These are phyloP conservation scores for Dendrocalamus sinicus DNA, from an alignment of 176 grass and related monocot species.

Conservation along the genomic window DNA sequence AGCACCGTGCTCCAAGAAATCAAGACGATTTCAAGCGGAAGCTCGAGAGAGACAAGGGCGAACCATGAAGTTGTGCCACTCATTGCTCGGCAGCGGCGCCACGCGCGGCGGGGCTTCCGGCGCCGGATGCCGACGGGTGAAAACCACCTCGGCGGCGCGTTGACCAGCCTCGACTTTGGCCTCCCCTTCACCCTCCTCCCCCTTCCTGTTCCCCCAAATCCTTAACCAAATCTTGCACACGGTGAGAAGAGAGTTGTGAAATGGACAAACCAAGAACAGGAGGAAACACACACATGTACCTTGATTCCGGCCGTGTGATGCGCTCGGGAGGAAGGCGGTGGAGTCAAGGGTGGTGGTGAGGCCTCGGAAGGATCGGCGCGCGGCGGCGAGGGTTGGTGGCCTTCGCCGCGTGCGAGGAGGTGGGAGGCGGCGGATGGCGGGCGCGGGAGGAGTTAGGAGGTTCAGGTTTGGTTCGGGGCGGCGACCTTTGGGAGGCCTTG, in stretches of 20 bases:
- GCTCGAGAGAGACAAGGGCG: background rate
- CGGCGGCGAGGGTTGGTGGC: too few relatives aligned
- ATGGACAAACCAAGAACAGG: background rate
- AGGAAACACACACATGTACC: background rate
- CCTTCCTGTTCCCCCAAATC: background rate
- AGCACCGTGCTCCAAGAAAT: background rate
- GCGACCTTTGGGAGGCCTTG: too few relatives aligned
- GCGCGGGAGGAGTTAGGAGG: too few relatives aligned
- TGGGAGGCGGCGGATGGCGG: too few relatives aligned
- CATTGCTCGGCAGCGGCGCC: constrained; percentile 39
- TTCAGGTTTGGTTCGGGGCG: too few relatives aligned
- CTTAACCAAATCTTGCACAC: background rate
- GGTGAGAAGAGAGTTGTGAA: background rate
- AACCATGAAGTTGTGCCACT: constrained; percentile 57
- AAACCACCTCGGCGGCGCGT: constrained; percentile 50
- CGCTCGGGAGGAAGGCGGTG: too few relatives aligned
- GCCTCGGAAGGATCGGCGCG: too few relatives aligned
- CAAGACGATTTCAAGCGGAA: background rate
- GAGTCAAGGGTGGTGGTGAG: too few relatives aligned
- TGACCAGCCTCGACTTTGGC: constrained; percentile 40
- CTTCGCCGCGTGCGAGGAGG: too few relatives aligned
- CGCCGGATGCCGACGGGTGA: constrained; percentile 32
- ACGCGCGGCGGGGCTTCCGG: constrained; percentile 39
- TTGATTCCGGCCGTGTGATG: background rate
- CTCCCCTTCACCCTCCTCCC: constrained; percentile 53